Evolutionary conservation across 148 eudicot genomes (phyloP).

Genomic region (Amaranthus palmeri): DNA sequence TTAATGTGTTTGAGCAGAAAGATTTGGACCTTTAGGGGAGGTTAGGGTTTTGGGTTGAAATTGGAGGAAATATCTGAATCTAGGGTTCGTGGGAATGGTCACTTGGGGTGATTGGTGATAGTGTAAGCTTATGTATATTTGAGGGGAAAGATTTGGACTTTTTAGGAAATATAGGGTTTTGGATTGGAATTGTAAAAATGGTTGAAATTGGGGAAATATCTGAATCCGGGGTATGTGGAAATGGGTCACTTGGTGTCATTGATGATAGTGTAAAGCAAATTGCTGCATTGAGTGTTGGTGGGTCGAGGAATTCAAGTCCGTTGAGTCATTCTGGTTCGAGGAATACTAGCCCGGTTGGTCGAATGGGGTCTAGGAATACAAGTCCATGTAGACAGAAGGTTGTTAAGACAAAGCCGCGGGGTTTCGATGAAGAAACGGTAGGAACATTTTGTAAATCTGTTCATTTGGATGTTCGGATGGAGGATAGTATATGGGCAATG

Average conservation of each 20-base stretch:
- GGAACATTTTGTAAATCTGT: conserved; percentile 52
- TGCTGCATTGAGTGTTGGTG: conserved; percentile 41
- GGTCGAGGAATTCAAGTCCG: conserved; percentile 73
- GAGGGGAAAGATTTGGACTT: conserved; percentile 2
- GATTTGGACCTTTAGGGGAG: neutral
- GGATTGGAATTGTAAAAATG: conserved; percentile 21
- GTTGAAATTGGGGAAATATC: conserved; percentile 56
- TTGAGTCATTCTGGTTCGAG: conserved; percentile 41
- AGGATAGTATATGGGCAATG: conserved; percentile 97
- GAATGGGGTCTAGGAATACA: conserved; percentile 71
- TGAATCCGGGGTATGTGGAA: conserved; percentile 29
- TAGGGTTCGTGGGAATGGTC: no score
- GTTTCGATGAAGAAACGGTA: conserved; percentile 78
- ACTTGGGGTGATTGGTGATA: neutral
- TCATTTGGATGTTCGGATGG: conserved; percentile 85
- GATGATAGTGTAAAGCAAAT: conserved; percentile 39
- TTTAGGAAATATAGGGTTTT: conserved; percentile 14
- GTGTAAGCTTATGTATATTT: neutral
- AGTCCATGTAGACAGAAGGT: conserved; percentile 84
- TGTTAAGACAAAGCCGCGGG: conserved; percentile 82
- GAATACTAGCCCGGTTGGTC: conserved; percentile 57
- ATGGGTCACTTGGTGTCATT: conserved; percentile 30
- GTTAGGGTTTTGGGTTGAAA: conserved; percentile 34
- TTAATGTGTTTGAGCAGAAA: neutral
- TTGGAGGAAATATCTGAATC: conserved; percentile 15